Evolutionary conservation across 352 stramenopile species (phyloP), one percentile per base, ranked within the genome.

Genomic region (Pythium grandisporangium): DNA sequence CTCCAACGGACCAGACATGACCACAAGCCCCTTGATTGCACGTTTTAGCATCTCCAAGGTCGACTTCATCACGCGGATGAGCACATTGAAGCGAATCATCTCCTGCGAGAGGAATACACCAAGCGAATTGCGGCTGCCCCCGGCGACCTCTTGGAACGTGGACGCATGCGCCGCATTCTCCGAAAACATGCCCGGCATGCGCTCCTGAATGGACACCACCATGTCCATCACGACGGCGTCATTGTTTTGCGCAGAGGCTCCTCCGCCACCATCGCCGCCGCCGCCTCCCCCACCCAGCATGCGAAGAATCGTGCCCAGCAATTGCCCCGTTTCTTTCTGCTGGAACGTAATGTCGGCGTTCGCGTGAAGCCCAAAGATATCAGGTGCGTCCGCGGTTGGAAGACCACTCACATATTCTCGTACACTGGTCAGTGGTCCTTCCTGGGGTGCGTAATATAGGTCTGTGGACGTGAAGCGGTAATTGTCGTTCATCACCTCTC

Each of bases 301-400:
- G 10, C 66, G 63, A 17, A 91, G 40, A 21, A 88, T 83, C 14
- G 77, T 91, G 0, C 63, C 61, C 3, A 91, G 53, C 14, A 91
- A 37, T 16, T 80, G 64, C 10, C 81, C 67, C 3, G 87, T 96
- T 50, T 96, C 79, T 42, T 97, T 95, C 58, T 97, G 83, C 54
- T 96, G 87, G 48, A 96, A 96, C 10, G 84, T 96, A 42, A 98
- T 98, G 53, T 95, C 89, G 4, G 90, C 90, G 43, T 98, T 98
- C 19, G 70, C 66, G 41, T 98, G 91, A 39, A 98, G 69, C 2
- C 91, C 91, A 46, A 97, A 97, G 30, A 95, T 89, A 32, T 96
- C 82, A 0, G 92, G 92, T 1, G 72, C 62, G 45, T 96, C 89
- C 7, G 86, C 84, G 3, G 63, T 66, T 25, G 91, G 92, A 11